These are phyloP conservation scores for Tulasnella sp. DNA, from an alignment of 768 basidiomycete species.

Conservation along the genomic window DNA sequence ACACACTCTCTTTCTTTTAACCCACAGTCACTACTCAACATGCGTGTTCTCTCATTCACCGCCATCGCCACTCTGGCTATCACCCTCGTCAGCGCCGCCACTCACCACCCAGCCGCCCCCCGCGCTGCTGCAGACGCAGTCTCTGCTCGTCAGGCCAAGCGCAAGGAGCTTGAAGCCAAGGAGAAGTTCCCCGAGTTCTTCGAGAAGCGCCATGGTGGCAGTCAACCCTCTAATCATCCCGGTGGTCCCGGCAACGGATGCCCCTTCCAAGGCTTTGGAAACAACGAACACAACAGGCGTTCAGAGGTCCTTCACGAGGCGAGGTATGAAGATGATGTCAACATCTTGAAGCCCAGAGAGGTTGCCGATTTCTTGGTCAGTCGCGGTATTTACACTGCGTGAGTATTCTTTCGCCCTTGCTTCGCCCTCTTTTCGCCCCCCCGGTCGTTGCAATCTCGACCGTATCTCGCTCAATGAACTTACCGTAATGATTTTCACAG, in stretches of 20 bases:
- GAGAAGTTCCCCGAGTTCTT: conserved; percentile 5
- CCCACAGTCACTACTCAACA: neutral
- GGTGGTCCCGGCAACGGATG: neutral
- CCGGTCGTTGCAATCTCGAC: neutral
- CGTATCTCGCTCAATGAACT: neutral
- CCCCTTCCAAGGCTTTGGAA: neutral
- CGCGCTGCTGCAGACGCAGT: neutral
- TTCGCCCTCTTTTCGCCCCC: too few relatives aligned
- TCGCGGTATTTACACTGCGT: neutral
- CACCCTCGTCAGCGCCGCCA: neutral
- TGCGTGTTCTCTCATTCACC: neutral
- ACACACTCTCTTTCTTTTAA: neutral
- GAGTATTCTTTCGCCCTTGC: neutral
- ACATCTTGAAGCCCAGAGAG: neutral
- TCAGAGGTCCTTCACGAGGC: neutral
- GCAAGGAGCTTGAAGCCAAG: neutral
- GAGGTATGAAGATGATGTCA: neutral
- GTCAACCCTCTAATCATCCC: neutral
- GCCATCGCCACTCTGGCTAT: neutral
- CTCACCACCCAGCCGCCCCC: neutral
- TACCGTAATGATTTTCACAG: neutral
- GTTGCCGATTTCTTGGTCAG: neutral
- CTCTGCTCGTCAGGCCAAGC: neutral
- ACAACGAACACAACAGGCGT: neutral
- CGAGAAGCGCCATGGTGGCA: neutral